phyloP scores from a whole-genome alignment of 208 protist species.

The Wallacemonas sp. region DNA sequence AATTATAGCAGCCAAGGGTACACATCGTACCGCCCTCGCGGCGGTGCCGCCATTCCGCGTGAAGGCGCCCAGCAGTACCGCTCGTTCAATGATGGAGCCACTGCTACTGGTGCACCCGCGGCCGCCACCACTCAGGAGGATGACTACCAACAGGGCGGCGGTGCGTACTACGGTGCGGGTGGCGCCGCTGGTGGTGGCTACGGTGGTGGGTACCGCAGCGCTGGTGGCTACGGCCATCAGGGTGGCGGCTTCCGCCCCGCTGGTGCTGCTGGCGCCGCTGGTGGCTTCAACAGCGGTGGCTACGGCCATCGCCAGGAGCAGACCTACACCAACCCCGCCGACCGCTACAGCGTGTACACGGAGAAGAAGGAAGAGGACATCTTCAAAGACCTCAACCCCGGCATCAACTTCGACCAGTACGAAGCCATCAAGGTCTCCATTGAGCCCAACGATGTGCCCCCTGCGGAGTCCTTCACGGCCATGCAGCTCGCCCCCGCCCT shows the following conservation, averaged over 20 bases:
- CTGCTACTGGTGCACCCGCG: background rate
- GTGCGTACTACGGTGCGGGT: conserved; percentile 3
- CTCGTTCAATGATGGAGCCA: conserved; percentile 4
- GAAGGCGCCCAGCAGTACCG: conserved; percentile 4
- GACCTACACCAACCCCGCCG: conserved; percentile 20
- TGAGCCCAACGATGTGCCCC: conserved; percentile 81
- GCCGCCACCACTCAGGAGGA: background rate
- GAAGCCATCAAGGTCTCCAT: conserved; percentile 86
- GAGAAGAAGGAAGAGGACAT: conserved; percentile 90
- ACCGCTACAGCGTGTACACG: conserved; percentile 19
- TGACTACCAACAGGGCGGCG: background rate
- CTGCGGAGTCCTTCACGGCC: conserved; percentile 75
- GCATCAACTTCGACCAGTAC: conserved; percentile 94
- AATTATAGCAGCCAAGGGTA: conserved; percentile 11
- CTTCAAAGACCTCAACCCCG: conserved; percentile 90
- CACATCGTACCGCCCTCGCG: conserved; percentile 1
- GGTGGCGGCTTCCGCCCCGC: conserved; percentile 6
- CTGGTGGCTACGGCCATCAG: conserved; percentile 15
- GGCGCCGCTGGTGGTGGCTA: conserved; percentile 9
- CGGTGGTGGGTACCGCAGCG: conserved; percentile 15
- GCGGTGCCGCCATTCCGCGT: background rate
- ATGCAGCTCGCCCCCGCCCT: conserved; percentile 90
- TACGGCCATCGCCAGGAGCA: conserved; percentile 13
- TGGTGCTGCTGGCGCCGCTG: conserved; percentile 26
- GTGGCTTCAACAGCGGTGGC: conserved; percentile 26